Conservation (phyloP, 805 yeast genomes). For the Metschnikowia drakensbergensis region DNA sequence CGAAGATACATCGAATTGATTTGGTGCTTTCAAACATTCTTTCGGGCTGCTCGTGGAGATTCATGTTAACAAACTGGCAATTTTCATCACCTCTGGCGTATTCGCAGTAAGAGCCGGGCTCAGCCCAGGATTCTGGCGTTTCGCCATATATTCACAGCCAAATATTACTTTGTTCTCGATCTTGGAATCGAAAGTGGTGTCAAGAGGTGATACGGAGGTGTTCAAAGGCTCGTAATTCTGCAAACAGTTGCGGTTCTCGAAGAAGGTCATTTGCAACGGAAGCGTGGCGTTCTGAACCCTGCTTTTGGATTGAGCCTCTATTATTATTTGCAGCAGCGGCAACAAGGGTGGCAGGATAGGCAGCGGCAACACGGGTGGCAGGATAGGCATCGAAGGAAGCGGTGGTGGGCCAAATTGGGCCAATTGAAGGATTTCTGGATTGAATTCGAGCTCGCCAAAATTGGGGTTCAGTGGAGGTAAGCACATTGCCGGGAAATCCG, state of each 20-base stretch:
- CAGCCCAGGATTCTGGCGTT: not conserved
- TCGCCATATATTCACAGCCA: not conserved
- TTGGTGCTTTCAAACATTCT: not conserved
- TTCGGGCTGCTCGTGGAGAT: not conserved
- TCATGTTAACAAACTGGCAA: slow-evolving; percentile 1
- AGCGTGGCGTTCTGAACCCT: not conserved
- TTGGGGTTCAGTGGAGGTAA: slow-evolving; percentile 57
- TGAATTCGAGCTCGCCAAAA: slow-evolving; percentile 57
- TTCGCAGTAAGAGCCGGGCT: not conserved
- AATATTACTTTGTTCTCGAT: not conserved
- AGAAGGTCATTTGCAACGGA: not conserved
- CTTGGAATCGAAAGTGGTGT: not conserved
- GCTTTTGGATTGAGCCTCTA: not conserved
- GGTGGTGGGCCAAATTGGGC: not conserved
- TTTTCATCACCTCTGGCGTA: slow-evolving; percentile 1
- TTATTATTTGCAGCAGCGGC: not conserved
- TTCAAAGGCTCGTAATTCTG: not conserved
- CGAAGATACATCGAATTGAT: not conserved
- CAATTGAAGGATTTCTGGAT: slow-evolving; percentile 8
- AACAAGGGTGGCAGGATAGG: not conserved
- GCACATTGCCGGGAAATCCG: slow-evolving; percentile 58
- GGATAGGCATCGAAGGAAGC: not conserved
- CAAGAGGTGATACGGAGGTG: not conserved
- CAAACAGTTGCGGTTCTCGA: not conserved
- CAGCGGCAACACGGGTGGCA: too few species aligned